Conservation (phyloP, 805 yeast genomes). For the Blastobotrys mokoenaii region DNA sequence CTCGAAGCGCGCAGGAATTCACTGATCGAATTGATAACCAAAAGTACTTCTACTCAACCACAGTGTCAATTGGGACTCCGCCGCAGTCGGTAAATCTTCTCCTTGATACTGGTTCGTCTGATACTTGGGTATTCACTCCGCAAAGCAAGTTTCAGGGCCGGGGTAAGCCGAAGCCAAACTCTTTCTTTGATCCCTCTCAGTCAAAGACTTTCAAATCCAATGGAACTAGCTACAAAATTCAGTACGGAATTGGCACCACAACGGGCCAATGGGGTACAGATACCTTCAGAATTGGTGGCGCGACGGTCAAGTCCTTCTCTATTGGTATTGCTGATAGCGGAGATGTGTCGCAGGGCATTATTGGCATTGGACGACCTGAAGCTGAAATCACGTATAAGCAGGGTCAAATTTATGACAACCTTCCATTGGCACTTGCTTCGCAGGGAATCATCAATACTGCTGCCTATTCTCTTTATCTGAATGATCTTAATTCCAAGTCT, state of each 20-base stretch:
- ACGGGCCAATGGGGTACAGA: slow-evolving; percentile 60
- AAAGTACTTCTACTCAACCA: slow-evolving; percentile 28
- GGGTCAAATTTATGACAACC: slow-evolving; percentile 43
- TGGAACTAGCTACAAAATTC: slow-evolving; percentile 23
- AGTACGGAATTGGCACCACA: slow-evolving; percentile 44
- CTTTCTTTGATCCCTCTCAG: slow-evolving; percentile 22
- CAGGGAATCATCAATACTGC: slow-evolving; percentile 51
- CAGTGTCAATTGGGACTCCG: slow-evolving; percentile 46
- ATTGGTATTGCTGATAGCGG: slow-evolving; percentile 70
- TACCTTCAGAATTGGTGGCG: slow-evolving; percentile 44
- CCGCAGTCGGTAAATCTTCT: slow-evolving; percentile 46
- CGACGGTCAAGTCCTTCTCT: slow-evolving; percentile 44
- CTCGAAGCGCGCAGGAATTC: slow-evolving; percentile 10
- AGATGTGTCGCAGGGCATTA: slow-evolving; percentile 53
- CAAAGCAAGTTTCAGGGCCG: slow-evolving; percentile 14
- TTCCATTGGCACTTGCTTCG: slow-evolving; percentile 52
- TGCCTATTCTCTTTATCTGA: slow-evolving; percentile 59
- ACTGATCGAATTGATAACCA: slow-evolving; percentile 25
- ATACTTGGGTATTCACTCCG: slow-evolving; percentile 53
- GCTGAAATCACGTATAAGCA: slow-evolving; percentile 38
- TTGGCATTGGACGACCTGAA: slow-evolving; percentile 38
- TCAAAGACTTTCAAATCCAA: slow-evolving; percentile 24
- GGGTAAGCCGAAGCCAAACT: slow-evolving; percentile 12
- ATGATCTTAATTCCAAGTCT: slow-evolving; percentile 30
- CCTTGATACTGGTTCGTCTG: slow-evolving; percentile 73